Base-by-base conservation (phyloP, 305 asterid genomes). In the Salvia sclarea region DNA sequence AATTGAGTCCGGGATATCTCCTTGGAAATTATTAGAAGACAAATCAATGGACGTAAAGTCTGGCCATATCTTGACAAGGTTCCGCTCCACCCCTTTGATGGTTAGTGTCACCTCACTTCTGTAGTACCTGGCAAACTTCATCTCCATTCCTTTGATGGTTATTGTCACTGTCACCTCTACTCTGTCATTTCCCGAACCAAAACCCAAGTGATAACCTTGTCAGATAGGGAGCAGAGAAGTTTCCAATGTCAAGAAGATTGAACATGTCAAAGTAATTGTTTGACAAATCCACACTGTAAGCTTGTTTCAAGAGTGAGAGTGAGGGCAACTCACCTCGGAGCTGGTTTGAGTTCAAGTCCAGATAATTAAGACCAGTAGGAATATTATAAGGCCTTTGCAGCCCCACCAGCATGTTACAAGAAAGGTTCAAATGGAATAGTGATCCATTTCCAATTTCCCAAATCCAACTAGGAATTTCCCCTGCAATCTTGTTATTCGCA, bases 1-100 rank as follows among this genome's bases (percentile, higher is more conserved):
- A 20, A 72, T 56, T 1, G 14, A 6, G 8, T 14, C 52, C 10
- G 85, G 83, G 5, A 81, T 79, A 28, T 33, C 14, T 5, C 88
- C 88, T 4, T 35, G 44, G n/a, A 84, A 84, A 47, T 81, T 71
- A 63, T 81, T 84, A 58, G 73, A 13, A 6, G 86, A 83, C 35
- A 80, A 57, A 68, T 83, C 85, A 57, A 83, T 73, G 58, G 80
- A 64, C 3, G 76, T 68, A 33, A 79, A 73, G 13, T 70, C 6
- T 9, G 69, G 10, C 33, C 33, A 28, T 3, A 28, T 3, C 33
- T 28, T 28, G 33, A 28, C 33, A 28, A 28, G 33, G 0, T 11
- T 35, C 13, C 14, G 21, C 6, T 53, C 54, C 6, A 5, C 20
- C 31, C 86, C 86, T 62, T 78, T 79, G n/a, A 64, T 48, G 63